Conservation (phyloP, 2,329 filamentous ascomycete genomes). For the Furcasterigmium sp. region DNA sequence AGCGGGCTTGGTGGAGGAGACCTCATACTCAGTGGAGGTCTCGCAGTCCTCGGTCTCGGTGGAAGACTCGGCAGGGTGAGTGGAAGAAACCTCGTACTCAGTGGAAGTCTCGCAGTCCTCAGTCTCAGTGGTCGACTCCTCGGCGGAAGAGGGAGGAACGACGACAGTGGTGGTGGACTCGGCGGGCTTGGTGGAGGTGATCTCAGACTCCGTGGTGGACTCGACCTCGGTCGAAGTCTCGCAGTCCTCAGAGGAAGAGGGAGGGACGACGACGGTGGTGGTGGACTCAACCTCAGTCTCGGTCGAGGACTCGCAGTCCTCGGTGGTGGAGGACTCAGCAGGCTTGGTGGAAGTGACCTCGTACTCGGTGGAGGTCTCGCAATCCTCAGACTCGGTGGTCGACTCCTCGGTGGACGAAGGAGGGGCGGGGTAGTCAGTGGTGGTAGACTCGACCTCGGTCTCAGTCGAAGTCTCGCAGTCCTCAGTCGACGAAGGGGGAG, state of each 20-base stretch:
- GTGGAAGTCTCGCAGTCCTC: not conserved
- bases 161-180: too few relatives aligned
- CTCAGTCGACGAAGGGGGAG: not conserved
- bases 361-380: not conserved
- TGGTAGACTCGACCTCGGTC: not conserved
- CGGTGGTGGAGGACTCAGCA: not conserved
- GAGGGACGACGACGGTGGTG: not conserved
- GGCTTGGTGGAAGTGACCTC: not conserved
- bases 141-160: too few relatives aligned
- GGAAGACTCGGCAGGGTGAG: too few relatives aligned
- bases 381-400: not conserved
- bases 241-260: not conserved
- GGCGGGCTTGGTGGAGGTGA: not conserved
- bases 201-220: not conserved
- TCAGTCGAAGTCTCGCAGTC: slow-evolving; percentile 1
- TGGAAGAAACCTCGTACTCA: not conserved
- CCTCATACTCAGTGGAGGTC: not conserved
- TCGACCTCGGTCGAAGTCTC: not conserved
- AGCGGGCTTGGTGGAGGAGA: not conserved
- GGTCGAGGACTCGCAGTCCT: not conserved
- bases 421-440: not conserved
- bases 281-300: not conserved
- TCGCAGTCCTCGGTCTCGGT: not conserved
- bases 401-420: not conserved
- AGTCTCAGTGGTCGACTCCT: too few relatives aligned